Conservation (phyloP, 306 rosid species). For the Gastrolobium bilobum region DNA sequence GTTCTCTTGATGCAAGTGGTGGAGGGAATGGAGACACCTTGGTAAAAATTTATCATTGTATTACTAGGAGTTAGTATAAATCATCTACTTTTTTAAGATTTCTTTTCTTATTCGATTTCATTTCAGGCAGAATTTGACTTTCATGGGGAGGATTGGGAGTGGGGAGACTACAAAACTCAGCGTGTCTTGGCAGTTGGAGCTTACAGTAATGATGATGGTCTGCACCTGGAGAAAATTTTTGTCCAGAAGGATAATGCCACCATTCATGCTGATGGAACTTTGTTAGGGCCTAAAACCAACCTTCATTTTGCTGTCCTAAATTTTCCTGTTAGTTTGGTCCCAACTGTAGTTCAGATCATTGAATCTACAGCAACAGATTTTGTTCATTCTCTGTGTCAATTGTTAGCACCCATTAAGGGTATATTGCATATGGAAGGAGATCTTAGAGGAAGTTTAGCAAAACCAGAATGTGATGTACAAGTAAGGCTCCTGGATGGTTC, state of each 20-base stretch:
- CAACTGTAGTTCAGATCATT: slow-evolving; percentile 81
- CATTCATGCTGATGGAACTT: slow-evolving; percentile 93
- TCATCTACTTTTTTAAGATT: slow-evolving; percentile 46
- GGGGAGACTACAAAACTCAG: slow-evolving; percentile 95
- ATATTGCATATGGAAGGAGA: slow-evolving; percentile 99
- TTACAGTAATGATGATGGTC: slow-evolving; percentile 82
- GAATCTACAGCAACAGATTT: slow-evolving; percentile 82
- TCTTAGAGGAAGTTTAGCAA: slow-evolving; percentile 89
- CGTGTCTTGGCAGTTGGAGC: slow-evolving; percentile 82
- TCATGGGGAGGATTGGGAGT: slow-evolving; percentile 98
- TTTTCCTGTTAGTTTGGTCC: slow-evolving; percentile 89
- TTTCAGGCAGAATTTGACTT: slow-evolving; percentile 92
- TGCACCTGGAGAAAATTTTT: slow-evolving; percentile 74
- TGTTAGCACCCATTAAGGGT: slow-evolving; percentile 83
- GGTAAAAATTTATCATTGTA: slow-evolving; percentile 61
- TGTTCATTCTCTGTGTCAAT: slow-evolving; percentile 74
- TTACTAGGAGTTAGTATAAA: slow-evolving; percentile 44
- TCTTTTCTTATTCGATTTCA: slow-evolving; percentile 45
- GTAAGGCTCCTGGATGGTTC: slow-evolving; percentile 96
- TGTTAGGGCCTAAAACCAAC: slow-evolving; percentile 85
- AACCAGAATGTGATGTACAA: slow-evolving; percentile 97
- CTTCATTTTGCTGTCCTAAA: slow-evolving; percentile 96
- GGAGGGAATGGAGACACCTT: slow-evolving; percentile 97
- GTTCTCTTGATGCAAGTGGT: slow-evolving; percentile 95
- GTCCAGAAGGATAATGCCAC: slow-evolving; percentile 94